Conservation (phyloP, 108 stramenopile species). For the Seminavis robusta region DNA sequence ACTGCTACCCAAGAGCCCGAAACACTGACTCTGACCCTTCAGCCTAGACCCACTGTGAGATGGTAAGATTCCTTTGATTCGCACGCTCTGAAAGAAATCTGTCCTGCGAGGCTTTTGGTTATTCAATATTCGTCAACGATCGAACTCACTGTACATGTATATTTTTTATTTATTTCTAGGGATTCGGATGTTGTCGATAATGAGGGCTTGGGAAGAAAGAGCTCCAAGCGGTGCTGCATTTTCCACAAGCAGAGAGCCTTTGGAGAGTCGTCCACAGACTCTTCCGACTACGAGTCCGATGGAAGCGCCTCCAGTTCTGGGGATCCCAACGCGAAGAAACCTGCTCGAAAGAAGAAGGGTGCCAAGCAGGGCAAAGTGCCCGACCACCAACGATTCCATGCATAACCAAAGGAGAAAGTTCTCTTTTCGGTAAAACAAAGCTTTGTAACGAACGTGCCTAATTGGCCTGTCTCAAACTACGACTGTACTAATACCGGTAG, state of each 20-base stretch:
- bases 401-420: conserved; percentile 42
- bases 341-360: conserved; percentile 33
- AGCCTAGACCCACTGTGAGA: conserved; percentile 17
- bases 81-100: not conserved
- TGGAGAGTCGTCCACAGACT: conserved; percentile 87
- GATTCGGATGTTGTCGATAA: conserved; percentile 86
- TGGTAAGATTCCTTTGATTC: conserved; percentile 23
- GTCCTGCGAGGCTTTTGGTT: not conserved
- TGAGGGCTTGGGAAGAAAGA: conserved; percentile 90
- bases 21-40: conserved; percentile 27
- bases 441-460: no score
- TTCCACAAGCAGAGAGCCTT: conserved; percentile 92
- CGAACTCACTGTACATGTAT: not conserved
- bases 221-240: conserved; percentile 93
- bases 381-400: conserved; percentile 84
- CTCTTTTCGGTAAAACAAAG: no score
- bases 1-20: no score
- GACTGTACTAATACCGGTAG: no score
- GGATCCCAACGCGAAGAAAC: conserved; percentile 22
- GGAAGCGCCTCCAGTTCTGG: conserved; percentile 26
- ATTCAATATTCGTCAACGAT: not conserved
- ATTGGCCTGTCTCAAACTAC: no score
- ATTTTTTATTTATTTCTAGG: conserved; percentile 22
- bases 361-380: conserved; percentile 45
- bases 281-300: conserved; percentile 47